Percentiles rank a stretch among this genome's conserved stretches.
phyloP scores from a whole-genome alignment of 768 basidiomycete genomes.

The Agrocybe praecox region DNA sequence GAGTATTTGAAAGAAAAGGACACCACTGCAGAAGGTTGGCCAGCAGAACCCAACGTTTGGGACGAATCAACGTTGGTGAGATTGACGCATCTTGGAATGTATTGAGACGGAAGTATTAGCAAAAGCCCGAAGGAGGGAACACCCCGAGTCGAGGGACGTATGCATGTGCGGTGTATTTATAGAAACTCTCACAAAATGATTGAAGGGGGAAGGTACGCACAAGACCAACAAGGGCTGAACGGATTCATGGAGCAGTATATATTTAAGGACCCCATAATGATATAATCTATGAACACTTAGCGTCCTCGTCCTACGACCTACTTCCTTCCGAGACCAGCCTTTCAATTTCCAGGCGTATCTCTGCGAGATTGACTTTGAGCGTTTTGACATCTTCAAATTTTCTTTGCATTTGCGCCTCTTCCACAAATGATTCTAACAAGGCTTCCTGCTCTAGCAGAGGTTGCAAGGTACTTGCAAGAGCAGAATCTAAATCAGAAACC shows the following conservation, averaged over 20 bases:
- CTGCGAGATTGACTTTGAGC: constrained; percentile 74
- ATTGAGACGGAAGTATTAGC: neutral
- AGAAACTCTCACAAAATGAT: neutral
- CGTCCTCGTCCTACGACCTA: constrained; percentile 3
- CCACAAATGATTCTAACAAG: constrained; percentile 85
- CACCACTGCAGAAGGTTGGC: neutral
- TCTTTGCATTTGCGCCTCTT: constrained; percentile 85
- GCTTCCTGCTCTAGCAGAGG: constrained; percentile 95
- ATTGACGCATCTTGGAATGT: neutral
- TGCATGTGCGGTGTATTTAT: neutral
- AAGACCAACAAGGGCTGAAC: neutral
- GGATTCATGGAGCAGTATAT: neutral
- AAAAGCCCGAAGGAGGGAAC: neutral
- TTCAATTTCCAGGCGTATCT: constrained; percentile 86
- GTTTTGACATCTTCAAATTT: constrained; percentile 97
- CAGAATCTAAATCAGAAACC: constrained; percentile 40
- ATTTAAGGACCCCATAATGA: neutral
- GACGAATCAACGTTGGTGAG: neutral
- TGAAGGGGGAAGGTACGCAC: neutral
- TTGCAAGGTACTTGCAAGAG: constrained; percentile 74
- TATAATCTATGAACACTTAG: neutral
- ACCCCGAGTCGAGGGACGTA: constrained; percentile 2
- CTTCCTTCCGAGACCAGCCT: constrained; percentile 45
- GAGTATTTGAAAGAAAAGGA: neutral
- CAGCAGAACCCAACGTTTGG: neutral